Evolutionary conservation across 768 basidiomycete genomes (phyloP), one percentile per base, ranked within the genome.

Genomic region (Cystofilobasidium ferigula): DNA sequence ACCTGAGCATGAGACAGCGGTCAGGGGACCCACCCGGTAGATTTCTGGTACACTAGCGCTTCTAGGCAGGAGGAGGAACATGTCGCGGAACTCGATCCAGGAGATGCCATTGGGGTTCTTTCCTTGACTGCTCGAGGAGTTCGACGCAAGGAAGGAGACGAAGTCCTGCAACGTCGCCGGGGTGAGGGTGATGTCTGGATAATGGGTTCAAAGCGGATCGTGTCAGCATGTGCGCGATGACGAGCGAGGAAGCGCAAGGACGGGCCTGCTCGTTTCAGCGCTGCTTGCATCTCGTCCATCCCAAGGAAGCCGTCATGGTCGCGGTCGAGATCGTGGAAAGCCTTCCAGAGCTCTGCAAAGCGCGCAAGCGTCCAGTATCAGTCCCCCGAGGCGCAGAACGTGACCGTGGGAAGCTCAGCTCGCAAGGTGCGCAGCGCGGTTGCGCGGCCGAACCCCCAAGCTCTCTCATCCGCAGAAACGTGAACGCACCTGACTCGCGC

Each of bases 81-180:
- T 93, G 77, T 94, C 87, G 47, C 93, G 81, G 74, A 94, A 95
- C 72, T 93, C 86, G 61, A 80, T 78, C 77, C 94, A 97, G 67
- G 80, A 84, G 76, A 94, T 82, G 56, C 79, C 71, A 28, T 69
- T 35, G 62, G 26, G 18, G 61, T 70, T 85, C 1, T 13, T 3
- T 18, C 42, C 28, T 22, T n/a, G 32, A 2, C 45, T 36, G 47
- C 61, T 62, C 34, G 47, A 45, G 12, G 47, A 47, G 24, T 36
- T 62, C 30, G 61, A 32, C 32, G 18, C 61, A n/a, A 62, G 47
- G 20, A 47, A 35, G 13, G 20, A 35, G 32, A 51, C 47, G 61
- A 47, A 61, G 65, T 95, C 88, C 47, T 82, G 75, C 34, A 92
- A 77, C n/a, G 85, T 88, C 28, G 80, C 77, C 34, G 84, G 80